Conservation (phyloP, 352 stramenopile genomes). For the Globisporangium carolinianum region DNA sequence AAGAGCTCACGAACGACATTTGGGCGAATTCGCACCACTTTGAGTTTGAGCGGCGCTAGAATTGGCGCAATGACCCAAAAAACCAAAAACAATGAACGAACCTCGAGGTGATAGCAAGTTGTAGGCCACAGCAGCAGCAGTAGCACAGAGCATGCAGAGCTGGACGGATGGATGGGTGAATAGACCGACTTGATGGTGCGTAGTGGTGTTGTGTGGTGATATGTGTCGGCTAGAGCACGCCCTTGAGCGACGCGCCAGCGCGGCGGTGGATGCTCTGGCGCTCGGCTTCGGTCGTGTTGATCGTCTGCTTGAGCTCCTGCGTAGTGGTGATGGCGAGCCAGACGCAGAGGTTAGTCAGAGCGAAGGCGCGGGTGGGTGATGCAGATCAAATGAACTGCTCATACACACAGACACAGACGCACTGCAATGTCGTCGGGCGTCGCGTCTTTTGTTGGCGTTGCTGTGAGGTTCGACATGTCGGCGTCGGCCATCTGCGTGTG, state of each 20-base stretch:
- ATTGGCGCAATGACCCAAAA: too few relatives aligned
- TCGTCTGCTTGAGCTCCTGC: conserved; percentile 68
- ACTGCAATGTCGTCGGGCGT: conserved; percentile 71
- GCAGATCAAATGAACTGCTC: too few relatives aligned
- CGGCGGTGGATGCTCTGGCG: conserved; percentile 77
- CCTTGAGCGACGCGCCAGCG: conserved; percentile 72
- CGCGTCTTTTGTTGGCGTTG: conserved; percentile 66
- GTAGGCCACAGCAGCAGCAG: not conserved
- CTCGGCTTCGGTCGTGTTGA: conserved; percentile 70
- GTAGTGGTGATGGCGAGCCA: not conserved
- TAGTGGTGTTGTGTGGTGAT: not conserved
- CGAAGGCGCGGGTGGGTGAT: not conserved
- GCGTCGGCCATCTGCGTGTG: conserved; percentile 65
- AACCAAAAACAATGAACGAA: not conserved
- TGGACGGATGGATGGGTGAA: not conserved
- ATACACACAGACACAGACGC: not conserved
- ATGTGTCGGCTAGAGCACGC: conserved; percentile 40
- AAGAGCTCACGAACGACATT: conserved; percentile 67
- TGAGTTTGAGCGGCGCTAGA: conserved; percentile 41
- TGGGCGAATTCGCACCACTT: conserved; percentile 79
- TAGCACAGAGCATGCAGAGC: too few relatives aligned
- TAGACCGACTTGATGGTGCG: not conserved
- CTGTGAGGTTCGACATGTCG: conserved; percentile 85
- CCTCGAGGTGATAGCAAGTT: not conserved
- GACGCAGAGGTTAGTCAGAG: not conserved